phyloP scores from a whole-genome alignment of 1,139 yeast species.

The Kodamaea arcana region DNA sequence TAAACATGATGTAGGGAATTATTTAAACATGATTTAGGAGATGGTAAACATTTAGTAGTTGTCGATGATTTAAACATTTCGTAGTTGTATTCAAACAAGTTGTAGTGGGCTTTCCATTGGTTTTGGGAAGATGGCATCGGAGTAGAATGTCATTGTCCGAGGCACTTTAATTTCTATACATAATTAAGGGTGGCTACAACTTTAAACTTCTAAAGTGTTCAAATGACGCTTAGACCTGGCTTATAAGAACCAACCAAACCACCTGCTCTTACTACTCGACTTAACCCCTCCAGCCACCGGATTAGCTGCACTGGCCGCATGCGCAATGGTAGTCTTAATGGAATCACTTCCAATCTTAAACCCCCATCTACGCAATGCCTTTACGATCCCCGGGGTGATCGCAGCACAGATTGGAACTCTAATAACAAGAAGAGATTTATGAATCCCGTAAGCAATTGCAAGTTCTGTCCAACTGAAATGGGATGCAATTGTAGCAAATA shows the following conservation, averaged over 20 bases:
- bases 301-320: conserved; percentile 34
- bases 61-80: too few species aligned
- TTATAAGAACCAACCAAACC: conserved; percentile 52
- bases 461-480: conserved; percentile 62
- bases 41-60: too few species aligned
- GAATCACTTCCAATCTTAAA: conserved; percentile 64
- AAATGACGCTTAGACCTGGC: too few species aligned
- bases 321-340: conserved; percentile 34
- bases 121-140: too few species aligned
- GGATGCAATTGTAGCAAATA: conserved; percentile 26
- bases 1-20: too few species aligned
- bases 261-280: conserved; percentile 49
- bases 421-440: conserved; percentile 75
- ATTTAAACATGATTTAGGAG: too few species aligned
- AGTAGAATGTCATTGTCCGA: too few species aligned
- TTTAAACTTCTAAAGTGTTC: too few species aligned
- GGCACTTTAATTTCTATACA: too few species aligned
- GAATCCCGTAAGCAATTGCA: conserved; percentile 88
- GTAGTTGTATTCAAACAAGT: too few species aligned
- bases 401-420: conserved; percentile 92
- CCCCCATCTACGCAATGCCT: conserved; percentile 67
- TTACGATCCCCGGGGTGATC: conserved; percentile 78
- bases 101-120: too few species aligned
- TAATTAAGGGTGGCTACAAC: too few species aligned
- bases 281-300: conserved; percentile 49